phyloP scores from a whole-genome alignment of 208 protist species.

The Crithidia brevicula region DNA sequence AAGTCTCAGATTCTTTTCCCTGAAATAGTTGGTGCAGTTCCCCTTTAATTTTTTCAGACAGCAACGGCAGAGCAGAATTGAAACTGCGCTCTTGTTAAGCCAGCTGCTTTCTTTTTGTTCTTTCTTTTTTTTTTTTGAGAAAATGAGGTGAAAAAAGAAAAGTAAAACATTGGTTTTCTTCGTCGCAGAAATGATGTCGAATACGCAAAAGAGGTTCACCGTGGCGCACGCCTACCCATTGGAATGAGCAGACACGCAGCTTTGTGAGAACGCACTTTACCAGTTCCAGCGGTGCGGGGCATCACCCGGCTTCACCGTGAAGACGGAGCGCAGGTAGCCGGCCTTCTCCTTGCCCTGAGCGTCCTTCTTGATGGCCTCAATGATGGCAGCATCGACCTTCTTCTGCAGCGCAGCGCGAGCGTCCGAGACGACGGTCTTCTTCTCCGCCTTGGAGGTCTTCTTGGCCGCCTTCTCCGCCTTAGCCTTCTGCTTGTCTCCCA shows the following conservation, averaged over 20 bases:
- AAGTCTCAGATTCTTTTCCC: too few relatives aligned
- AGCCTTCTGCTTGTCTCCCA: conserved; percentile 86
- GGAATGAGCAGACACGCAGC: too few relatives aligned
- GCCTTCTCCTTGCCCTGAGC: conserved; percentile 74
- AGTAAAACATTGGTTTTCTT: conserved; percentile 17
- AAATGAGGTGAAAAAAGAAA: conserved; percentile 18
- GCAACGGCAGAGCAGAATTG: too few relatives aligned
- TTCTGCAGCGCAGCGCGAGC: conserved; percentile 80
- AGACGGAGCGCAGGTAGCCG: conserved; percentile 87
- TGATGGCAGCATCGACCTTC: conserved; percentile 78
- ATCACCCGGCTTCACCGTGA: conserved; percentile 86
- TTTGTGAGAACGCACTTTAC: conserved; percentile 36
- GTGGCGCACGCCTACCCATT: too few relatives aligned
- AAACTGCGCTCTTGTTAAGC: not conserved
- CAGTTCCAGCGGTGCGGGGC: conserved; percentile 86
- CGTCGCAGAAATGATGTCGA: conserved; percentile 17
- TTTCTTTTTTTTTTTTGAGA: conserved; percentile 12
- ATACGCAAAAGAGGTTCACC: conserved; percentile 2
- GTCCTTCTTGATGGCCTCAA: conserved; percentile 82
- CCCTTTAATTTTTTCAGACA: not conserved
- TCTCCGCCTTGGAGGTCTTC: conserved; percentile 71
- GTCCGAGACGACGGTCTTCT: conserved; percentile 74
- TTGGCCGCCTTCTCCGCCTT: conserved; percentile 75
- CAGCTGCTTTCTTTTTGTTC: not conserved
- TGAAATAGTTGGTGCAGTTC: too few relatives aligned